Percentiles rank a stretch among this genome's conserved stretches.
Evolutionary conservation across 768 basidiomycete genomes (phyloP).

Genomic region (Lyophyllum semitale): DNA sequence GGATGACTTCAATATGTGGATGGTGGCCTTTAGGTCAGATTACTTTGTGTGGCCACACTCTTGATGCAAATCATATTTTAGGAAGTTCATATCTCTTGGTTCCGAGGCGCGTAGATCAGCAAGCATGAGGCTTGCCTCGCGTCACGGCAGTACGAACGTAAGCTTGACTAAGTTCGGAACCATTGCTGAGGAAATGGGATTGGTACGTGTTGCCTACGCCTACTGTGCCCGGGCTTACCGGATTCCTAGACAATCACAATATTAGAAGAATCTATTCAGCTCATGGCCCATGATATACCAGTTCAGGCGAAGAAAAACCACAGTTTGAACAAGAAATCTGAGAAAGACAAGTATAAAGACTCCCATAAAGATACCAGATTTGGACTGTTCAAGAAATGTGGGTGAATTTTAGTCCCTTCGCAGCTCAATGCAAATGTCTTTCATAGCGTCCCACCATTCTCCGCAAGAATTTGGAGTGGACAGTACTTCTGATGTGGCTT

Average conservation of each 20-base stretch:
- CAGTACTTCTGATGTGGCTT: neutral
- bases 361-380: conserved; percentile 44
- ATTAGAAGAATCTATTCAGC: conserved; percentile 54
- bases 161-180: conserved; percentile 49
- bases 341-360: conserved; percentile 53
- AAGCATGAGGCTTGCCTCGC: conserved; percentile 41
- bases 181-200: conserved; percentile 68
- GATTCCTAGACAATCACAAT: conserved; percentile 53
- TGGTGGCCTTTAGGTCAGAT: conserved; percentile 67
- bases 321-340: conserved; percentile 47
- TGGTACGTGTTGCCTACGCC: conserved; percentile 54
- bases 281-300: conserved; percentile 40
- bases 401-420: conserved; percentile 16
- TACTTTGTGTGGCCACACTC: neutral
- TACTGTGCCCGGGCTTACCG: neutral
- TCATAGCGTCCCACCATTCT: conserved; percentile 26
- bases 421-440: neutral
- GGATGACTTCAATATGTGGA: conserved; percentile 76
- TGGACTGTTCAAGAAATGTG: conserved; percentile 65
- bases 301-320: conserved; percentile 39
- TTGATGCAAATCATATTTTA: conserved; percentile 24
- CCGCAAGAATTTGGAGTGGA: conserved; percentile 21
- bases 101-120: conserved; percentile 45
- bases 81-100: conserved; percentile 62
- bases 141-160: conserved; percentile 36